These are phyloP conservation scores for Torulaspora delbrueckii DNA, from an alignment of 805 yeast species.

Conservation along the genomic window DNA sequence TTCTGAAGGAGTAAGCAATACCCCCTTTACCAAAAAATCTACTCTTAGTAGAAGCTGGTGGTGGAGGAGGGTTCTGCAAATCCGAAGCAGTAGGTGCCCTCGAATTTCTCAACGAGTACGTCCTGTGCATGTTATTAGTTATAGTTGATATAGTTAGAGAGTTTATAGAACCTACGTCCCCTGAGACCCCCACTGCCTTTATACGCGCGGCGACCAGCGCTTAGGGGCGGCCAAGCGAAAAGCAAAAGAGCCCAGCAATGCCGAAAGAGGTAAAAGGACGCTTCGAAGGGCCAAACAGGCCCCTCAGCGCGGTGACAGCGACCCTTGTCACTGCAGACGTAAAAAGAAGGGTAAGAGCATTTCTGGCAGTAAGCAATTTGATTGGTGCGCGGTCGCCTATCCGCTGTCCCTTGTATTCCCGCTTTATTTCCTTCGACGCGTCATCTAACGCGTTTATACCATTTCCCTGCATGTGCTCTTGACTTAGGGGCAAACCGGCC, in stretches of 20 bases:
- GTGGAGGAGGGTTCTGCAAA: slow-evolving; percentile 90
- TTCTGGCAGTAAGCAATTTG: too few species aligned
- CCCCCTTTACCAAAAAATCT: slow-evolving; percentile 86
- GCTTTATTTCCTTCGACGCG: too few species aligned
- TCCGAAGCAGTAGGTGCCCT: slow-evolving; percentile 98
- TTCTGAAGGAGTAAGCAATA: slow-evolving; percentile 53
- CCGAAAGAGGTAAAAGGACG: background rate
- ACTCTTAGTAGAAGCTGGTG: slow-evolving; percentile 76
- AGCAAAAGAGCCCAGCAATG: background rate
- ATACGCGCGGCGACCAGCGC: slow-evolving; percentile 2
- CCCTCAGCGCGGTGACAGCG: background rate
- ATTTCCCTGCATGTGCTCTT: too few species aligned
- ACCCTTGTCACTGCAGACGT: too few species aligned
- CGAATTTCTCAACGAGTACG: slow-evolving; percentile 89
- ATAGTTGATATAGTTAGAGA: background rate
- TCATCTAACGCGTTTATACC: too few species aligned
- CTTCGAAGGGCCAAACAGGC: background rate
- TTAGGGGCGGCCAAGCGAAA: slow-evolving; percentile 1
- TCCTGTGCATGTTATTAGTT: slow-evolving; percentile 78
- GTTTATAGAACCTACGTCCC: background rate
- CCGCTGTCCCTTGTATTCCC: too few species aligned
- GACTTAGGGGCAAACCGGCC: too few species aligned
- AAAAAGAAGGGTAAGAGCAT: too few species aligned
- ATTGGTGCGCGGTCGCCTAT: too few species aligned
- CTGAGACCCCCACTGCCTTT: slow-evolving; percentile 5